Conservation (phyloP, 1,284 basidiomycete species). For the Fomes fomentarius region DNA sequence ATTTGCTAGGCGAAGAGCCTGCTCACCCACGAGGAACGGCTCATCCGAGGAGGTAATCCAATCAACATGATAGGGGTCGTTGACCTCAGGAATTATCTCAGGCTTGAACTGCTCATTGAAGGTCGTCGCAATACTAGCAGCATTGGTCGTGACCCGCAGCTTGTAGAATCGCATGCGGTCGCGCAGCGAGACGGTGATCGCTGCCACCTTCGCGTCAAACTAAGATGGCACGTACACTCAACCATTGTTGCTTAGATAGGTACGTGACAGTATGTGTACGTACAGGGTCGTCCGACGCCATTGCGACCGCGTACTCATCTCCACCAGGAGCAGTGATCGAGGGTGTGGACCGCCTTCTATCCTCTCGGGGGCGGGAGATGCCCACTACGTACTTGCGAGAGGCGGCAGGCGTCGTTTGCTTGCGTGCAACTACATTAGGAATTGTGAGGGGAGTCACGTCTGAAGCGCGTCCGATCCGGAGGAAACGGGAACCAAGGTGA, state of each 20-base stretch:
- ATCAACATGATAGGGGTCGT: slow-evolving; percentile 80
- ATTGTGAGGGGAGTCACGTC: slow-evolving; percentile 80
- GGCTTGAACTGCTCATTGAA: slow-evolving; percentile 81
- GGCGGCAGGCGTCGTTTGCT: slow-evolving; percentile 48
- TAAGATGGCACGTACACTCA: slow-evolving; percentile 30
- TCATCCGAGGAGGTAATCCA: slow-evolving; percentile 69
- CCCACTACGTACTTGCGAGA: slow-evolving; percentile 47
- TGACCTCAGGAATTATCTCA: slow-evolving; percentile 80
- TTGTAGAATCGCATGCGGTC: slow-evolving; percentile 91
- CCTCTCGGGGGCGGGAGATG: slow-evolving; percentile 53
- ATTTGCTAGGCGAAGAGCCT: slow-evolving; percentile 78
- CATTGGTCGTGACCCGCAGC: slow-evolving; percentile 77
- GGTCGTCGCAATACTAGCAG: slow-evolving; percentile 68
- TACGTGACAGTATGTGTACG: slow-evolving; percentile 25
- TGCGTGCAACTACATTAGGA: slow-evolving; percentile 81
- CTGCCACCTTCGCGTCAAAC: slow-evolving; percentile 76
- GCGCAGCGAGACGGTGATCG: slow-evolving; percentile 75
- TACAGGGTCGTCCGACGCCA: slow-evolving; percentile 64
- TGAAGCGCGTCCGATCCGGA: slow-evolving; percentile 90
- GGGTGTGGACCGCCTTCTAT: slow-evolving; percentile 30
- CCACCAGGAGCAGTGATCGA: slow-evolving; percentile 31
- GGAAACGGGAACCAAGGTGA: slow-evolving; percentile 88
- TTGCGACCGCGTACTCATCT: slow-evolving; percentile 50
- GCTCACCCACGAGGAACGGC: slow-evolving; percentile 69
- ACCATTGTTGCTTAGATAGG: not conserved